These are phyloP conservation scores for Pugionium dolabratum DNA, from an alignment of 345 rosid species.

Conservation along the genomic window DNA sequence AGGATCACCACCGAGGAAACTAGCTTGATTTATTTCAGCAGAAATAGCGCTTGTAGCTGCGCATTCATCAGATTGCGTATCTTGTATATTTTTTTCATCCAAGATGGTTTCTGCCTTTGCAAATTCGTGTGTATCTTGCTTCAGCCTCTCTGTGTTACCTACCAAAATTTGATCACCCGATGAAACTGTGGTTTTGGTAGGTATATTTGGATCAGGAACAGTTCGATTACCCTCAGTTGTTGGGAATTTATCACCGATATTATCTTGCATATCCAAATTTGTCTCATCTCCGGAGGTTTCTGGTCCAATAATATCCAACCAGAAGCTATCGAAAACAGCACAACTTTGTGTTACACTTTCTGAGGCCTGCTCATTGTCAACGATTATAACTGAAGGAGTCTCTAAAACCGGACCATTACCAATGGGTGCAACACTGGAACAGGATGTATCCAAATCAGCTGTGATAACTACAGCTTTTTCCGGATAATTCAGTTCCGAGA, in stretches of 20 bases:
- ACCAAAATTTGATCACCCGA: slow-evolving; percentile 43
- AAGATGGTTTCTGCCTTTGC: slow-evolving; percentile 42
- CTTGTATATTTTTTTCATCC: slow-evolving; percentile 43
- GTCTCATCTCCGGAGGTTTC: slow-evolving; percentile 31
- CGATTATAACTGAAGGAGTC: slow-evolving; percentile 24
- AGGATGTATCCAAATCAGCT: slow-evolving; percentile 24
- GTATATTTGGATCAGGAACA: slow-evolving; percentile 38
- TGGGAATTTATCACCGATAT: slow-evolving; percentile 15
- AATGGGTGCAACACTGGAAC: slow-evolving; percentile 18
- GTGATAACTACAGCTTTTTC: slow-evolving; percentile 1
- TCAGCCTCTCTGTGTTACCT: slow-evolving; percentile 33
- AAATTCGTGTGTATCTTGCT: slow-evolving; percentile 26
- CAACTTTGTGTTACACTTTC: slow-evolving; percentile 29
- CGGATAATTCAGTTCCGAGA: slow-evolving; percentile 33
- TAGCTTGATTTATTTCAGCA: slow-evolving; percentile 40
- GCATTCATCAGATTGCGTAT: slow-evolving; percentile 44
- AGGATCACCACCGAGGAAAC: slow-evolving; percentile 40
- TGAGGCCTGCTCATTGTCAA: slow-evolving; percentile 15
- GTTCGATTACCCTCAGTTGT: slow-evolving; percentile 31
- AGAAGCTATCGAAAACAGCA: slow-evolving; percentile 32
- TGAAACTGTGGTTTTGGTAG: slow-evolving; percentile 33
- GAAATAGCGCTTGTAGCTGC: slow-evolving; percentile 37
- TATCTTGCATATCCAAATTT: slow-evolving; percentile 20
- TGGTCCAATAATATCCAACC: slow-evolving; percentile 43
- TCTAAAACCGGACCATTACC: slow-evolving; percentile 34